A percentile compares a stretch with the other conserved stretches of the same genome.
Conservation (phyloP, 352 stramenopile genomes). For the Phytophthora brassicae region DNA sequence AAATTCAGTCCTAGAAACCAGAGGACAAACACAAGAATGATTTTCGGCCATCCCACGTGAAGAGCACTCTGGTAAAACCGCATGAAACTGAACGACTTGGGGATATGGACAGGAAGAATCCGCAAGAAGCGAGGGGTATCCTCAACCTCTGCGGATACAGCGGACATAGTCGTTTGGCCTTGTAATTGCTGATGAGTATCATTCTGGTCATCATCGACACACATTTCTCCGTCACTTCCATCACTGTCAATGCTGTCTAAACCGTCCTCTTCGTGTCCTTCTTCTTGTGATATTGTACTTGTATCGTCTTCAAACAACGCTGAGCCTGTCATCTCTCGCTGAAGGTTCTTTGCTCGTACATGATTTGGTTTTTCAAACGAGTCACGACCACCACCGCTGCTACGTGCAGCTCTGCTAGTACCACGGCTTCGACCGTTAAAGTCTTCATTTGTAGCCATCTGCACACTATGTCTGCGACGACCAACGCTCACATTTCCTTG, state of each 20-base stretch:
- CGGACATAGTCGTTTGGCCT: slow-evolving; percentile 33
- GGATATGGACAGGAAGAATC: slow-evolving; percentile 73
- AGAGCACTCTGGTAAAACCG: slow-evolving; percentile 76
- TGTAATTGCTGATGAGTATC: background rate
- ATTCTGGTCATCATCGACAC: slow-evolving; percentile 8
- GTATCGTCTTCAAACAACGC: slow-evolving; percentile 33
- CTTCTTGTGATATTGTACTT: slow-evolving; percentile 41
- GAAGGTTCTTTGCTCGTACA: slow-evolving; percentile 38
- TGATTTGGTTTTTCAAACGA: slow-evolving; percentile 22
- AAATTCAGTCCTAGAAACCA: slow-evolving; percentile 69
- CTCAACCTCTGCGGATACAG: slow-evolving; percentile 71
- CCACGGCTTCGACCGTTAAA: background rate
- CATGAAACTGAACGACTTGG: slow-evolving; percentile 83
- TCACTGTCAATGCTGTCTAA: slow-evolving; percentile 13
- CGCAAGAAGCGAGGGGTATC: slow-evolving; percentile 80
- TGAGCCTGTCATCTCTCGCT: slow-evolving; percentile 45
- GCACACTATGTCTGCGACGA: slow-evolving; percentile 8
- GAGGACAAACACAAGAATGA: slow-evolving; percentile 73
- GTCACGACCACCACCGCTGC: background rate
- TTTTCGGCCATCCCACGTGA: slow-evolving; percentile 69
- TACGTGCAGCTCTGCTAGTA: background rate
- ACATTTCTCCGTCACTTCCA: slow-evolving; percentile 23
- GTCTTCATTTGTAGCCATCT: slow-evolving; percentile 9
- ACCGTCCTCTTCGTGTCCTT: slow-evolving; percentile 21
- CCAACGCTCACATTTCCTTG: slow-evolving; percentile 6